A percentile compares a stretch with the other conserved stretches of the same genome.
These are phyloP conservation scores for Articulospora tetracladia DNA, from an alignment of 495 filamentous ascomycete species.

Conservation along the genomic window DNA sequence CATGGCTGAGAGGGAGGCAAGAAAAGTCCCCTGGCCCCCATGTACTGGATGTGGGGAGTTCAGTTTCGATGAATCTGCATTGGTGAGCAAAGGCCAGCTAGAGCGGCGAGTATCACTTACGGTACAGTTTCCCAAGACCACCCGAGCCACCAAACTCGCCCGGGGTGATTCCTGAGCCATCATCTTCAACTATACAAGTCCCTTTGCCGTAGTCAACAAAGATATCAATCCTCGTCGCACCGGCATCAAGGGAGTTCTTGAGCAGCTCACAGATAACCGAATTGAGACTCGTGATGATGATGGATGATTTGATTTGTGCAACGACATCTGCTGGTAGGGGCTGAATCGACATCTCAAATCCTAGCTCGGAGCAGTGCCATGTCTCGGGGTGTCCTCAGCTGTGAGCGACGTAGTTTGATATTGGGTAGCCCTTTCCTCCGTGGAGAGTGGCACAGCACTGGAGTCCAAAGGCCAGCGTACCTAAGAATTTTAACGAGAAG, in stretches of 20 bases:
- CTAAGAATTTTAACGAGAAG: too few relatives aligned
- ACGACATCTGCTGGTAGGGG: conserved; percentile 70
- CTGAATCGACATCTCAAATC: conserved; percentile 48
- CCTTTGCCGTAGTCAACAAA: conserved; percentile 74
- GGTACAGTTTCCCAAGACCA: conserved; percentile 69
- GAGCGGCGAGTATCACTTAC: conserved; percentile 39
- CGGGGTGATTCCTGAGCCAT: conserved; percentile 76
- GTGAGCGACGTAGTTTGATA: too few relatives aligned
- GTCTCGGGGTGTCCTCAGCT: too few relatives aligned
- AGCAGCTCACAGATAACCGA: conserved; percentile 71
- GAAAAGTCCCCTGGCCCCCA: conserved; percentile 69
- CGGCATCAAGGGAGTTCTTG: conserved; percentile 83
- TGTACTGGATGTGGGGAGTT: conserved; percentile 41
- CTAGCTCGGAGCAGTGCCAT: background rate
- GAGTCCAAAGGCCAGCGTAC: too few relatives aligned
- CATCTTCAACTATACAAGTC: conserved; percentile 80
- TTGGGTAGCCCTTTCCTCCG: too few relatives aligned
- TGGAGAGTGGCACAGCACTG: too few relatives aligned
- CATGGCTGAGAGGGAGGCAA: conserved; percentile 73
- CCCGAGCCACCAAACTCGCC: conserved; percentile 66
- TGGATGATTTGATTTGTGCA: conserved; percentile 86
- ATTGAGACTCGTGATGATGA: conserved; percentile 68
- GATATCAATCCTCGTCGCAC: conserved; percentile 65
- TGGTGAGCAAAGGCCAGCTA: background rate
- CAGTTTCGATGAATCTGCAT: conserved; percentile 75